Evolutionary conservation across 2,329 filamentous ascomycete genomes (phyloP), one percentile per base, ranked within the genome.

Genomic region (Pseudocercospora macadamiae): DNA sequence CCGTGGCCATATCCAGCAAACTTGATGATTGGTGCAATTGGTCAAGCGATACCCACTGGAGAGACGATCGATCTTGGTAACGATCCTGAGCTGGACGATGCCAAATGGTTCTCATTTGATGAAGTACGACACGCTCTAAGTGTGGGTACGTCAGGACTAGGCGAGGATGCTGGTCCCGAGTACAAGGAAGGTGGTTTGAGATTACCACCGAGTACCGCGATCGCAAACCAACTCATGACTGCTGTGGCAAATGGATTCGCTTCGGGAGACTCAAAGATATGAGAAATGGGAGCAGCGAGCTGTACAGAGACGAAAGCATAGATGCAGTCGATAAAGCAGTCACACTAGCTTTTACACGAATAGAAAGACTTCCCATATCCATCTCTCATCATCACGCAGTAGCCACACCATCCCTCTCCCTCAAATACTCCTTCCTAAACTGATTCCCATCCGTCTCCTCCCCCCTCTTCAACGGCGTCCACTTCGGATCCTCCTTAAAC

Each of bases 401-500:
- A 9, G 26, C 21, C 9, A 55, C 19, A n/a, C 56, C 56, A 42
- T 66, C 64, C 44, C 64, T 61, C 51, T 26, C 48, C 59, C 78
- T 73, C 30, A 96, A 79, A 70, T 99, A 99, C 49, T 86, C 84
- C 81, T 91, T 85, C 59, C 95, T 86, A 74, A 87, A 89, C 53
- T 82, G 77, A 76, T 97, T 99, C 60, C 74, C 74, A 73, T 97
- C 91, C 42, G 96, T 84, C 49, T 93, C 14, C 8, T 55, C 77
- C 5, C 84, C 86, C 57, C 95, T 86, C 79, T 96, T 96, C 66
- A 99, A 77, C 12, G 95, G 90, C 32, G 92, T 97, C 95, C 95
- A 99, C 78, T 97, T 97, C 30, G 95, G 95, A 77, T 97, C 93
- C 65, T 97, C 95, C 79, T 97, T 93, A 84, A 97, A 99, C 52